These are phyloP conservation scores for Fraxinus sp. DNA, from an alignment of 305 asterid species.

Conservation along the genomic window DNA sequence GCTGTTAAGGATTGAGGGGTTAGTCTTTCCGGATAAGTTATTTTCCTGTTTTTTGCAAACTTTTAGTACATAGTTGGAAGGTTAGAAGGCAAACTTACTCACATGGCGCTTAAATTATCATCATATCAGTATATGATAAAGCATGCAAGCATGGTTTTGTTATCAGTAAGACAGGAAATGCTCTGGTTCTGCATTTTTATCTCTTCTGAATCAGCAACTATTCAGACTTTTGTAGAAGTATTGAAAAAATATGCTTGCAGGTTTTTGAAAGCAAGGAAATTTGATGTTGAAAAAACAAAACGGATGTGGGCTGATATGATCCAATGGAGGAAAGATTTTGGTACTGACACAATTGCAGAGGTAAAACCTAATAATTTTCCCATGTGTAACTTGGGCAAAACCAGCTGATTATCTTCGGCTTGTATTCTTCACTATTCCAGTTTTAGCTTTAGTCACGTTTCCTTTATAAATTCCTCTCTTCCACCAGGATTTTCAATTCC, in stretches of 20 bases:
- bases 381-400: not conserved
- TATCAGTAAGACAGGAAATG: not conserved
- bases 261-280: constrained; percentile 59
- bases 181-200: constrained; percentile 3
- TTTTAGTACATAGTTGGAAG: not conserved
- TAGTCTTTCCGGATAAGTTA: not conserved
- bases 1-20: not conserved
- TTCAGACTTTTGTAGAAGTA: constrained; percentile 15
- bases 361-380: constrained; percentile 23
- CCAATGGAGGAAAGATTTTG: constrained; percentile 65
- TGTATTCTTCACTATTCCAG: not conserved
- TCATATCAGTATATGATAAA: not conserved
- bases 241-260: constrained; percentile 31
- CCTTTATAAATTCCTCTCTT: constrained; percentile 5
- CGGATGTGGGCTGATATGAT: constrained; percentile 70
- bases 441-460: not conserved
- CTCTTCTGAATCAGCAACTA: constrained; percentile 2
- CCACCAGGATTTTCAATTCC: constrained; percentile 77
- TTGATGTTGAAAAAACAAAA: constrained; percentile 57
- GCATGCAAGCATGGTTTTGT: not conserved
- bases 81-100: not conserved
- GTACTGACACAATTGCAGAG: constrained; percentile 50
- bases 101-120: not conserved
- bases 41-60: not conserved
- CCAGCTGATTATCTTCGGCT: not conserved